Evolutionary conservation across 2,329 filamentous ascomycete species (phyloP).

Genomic region (Nigrograna mackinnonii): DNA sequence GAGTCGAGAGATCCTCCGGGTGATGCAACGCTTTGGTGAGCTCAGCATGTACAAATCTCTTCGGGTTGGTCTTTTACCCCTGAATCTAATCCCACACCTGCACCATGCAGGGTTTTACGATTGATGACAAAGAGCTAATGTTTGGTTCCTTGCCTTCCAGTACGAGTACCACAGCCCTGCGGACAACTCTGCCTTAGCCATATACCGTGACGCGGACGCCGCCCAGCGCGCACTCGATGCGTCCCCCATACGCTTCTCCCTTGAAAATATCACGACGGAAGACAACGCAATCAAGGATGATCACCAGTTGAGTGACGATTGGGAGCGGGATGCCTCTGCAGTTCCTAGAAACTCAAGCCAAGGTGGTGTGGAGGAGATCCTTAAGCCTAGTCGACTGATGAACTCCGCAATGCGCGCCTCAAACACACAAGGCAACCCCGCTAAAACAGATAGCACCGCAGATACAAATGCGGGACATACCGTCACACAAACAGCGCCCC

Average conservation of each 20-base stretch:
- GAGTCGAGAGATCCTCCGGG: conserved; percentile 51
- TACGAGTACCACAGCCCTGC: conserved; percentile 48
- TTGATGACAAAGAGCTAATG: neutral
- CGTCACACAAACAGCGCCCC: neutral
- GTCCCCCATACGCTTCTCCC: conserved; percentile 51
- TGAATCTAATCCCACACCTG: neutral
- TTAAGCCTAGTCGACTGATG: neutral
- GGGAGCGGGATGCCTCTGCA: neutral
- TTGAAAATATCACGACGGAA: conserved; percentile 34
- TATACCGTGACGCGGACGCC: conserved; percentile 46
- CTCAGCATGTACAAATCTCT: conserved; percentile 53
- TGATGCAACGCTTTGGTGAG: conserved; percentile 54
- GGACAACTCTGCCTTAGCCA: conserved; percentile 50
- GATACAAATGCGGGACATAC: neutral
- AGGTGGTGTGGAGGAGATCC: neutral
- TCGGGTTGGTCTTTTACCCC: conserved; percentile 27
- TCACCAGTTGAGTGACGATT: neutral
- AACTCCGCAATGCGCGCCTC: too few species aligned
- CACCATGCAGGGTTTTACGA: neutral
- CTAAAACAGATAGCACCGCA: conserved; percentile 1
- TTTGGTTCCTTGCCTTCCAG: conserved; percentile 18
- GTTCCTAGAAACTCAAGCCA: neutral
- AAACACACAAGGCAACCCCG: conserved; percentile 2
- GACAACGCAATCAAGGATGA: neutral
- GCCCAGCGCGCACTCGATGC: conserved; percentile 47